These are phyloP conservation scores for Aureobasidium sp. DNA, from an alignment of 2,329 filamentous ascomycete genomes.

Conservation along the genomic window DNA sequence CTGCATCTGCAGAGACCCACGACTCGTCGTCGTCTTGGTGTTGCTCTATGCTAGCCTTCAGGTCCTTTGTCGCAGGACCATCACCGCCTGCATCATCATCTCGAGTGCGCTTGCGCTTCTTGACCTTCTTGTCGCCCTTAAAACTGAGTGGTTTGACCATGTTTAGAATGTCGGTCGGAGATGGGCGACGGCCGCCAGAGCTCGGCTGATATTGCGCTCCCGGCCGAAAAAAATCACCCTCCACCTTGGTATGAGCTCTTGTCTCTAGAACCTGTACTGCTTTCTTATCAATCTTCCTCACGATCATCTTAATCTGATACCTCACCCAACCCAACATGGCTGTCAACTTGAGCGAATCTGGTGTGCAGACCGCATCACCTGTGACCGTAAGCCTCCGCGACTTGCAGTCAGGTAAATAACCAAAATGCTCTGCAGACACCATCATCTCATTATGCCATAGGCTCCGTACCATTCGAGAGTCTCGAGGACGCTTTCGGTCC, in stretches of 20 bases:
- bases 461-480: conserved; percentile 59
- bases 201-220: conserved; percentile 10
- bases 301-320: not conserved
- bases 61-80: conserved; percentile 16
- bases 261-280: not conserved
- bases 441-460: conserved; percentile 34
- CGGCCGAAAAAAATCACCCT: not conserved
- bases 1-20: conserved; percentile 79
- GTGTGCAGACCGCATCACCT: conserved; percentile 21
- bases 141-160: conserved; percentile 91
- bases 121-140: conserved; percentile 94
- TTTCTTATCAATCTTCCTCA: not conserved
- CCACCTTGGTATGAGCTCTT: not conserved
- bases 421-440: conserved; percentile 14
- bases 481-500: conserved; percentile 81
- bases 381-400: conserved; percentile 43
- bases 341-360: conserved; percentile 15
- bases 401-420: conserved; percentile 22
- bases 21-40: conserved; percentile 61
- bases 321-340: conserved; percentile 7
- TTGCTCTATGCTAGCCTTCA: not conserved
- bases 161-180: conserved; percentile 19
- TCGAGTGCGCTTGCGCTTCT: conserved; percentile 75
- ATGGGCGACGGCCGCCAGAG: not conserved
- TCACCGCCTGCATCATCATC: conserved; percentile 35